A percentile compares a stretch with the other conserved stretches of the same genome.
phyloP scores from a whole-genome alignment of 345 rosid species.

The Gossypioides kirkii region DNA sequence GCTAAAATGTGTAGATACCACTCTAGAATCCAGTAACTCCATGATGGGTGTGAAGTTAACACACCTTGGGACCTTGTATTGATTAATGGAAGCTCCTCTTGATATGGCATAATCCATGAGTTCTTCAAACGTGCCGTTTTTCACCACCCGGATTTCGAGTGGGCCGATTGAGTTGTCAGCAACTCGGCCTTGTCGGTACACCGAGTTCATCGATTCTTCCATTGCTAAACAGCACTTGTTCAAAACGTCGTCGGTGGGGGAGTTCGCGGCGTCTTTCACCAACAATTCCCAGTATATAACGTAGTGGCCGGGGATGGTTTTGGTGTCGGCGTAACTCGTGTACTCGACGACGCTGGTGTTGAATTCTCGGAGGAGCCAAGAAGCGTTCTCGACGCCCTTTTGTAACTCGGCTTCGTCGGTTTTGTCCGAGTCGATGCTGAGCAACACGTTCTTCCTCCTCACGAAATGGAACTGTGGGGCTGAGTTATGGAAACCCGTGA shows the following conservation, averaged over 20 bases:
- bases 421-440: conserved; percentile 88
- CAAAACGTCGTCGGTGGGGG: conserved; percentile 45
- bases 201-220: conserved; percentile 89
- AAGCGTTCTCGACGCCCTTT: conserved; percentile 68
- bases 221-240: conserved; percentile 66
- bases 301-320: conserved; percentile 85
- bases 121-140: conserved; percentile 86
- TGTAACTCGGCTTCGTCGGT: conserved; percentile 93
- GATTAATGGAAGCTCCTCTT: conserved; percentile 92
- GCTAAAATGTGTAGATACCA: conserved; percentile 68
- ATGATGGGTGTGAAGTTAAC: conserved; percentile 82
- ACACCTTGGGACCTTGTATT: conserved; percentile 94
- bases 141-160: conserved; percentile 77
- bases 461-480: conserved; percentile 90
- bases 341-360: conserved; percentile 79
- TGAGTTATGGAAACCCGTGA: conserved; percentile 82
- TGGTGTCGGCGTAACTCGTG: conserved; percentile 84
- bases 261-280: conserved; percentile 36
- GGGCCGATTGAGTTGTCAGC: conserved; percentile 80
- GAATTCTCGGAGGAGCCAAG: conserved; percentile 37
- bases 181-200: conserved; percentile 84
- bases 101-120: conserved; percentile 96
- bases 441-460: conserved; percentile 77
- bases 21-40: conserved; percentile 82
- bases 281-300: conserved; percentile 84